Evolutionary conservation across 306 rosid species (phyloP).

Genomic region (Abrus pulchellus): DNA sequence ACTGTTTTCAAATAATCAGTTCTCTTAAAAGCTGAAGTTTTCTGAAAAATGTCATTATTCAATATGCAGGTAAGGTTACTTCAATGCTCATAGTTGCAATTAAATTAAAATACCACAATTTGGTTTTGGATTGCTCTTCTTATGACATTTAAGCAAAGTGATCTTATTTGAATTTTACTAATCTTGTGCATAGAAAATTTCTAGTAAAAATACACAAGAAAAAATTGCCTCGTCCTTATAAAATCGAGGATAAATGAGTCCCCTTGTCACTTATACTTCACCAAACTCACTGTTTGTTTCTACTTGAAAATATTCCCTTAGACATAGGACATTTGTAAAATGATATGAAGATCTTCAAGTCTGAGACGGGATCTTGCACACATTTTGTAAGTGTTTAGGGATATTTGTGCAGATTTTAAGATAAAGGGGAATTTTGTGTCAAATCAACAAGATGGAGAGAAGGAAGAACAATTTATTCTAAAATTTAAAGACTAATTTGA

Average conservation of each 20-base stretch:
- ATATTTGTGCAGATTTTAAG: conserved; percentile 8
- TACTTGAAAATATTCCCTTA: neutral
- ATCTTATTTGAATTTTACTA: conserved; percentile 9
- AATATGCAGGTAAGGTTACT: neutral
- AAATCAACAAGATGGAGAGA: neutral
- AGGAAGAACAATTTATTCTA: neutral
- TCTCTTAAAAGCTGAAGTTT: neutral
- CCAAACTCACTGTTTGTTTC: neutral
- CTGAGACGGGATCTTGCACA: neutral
- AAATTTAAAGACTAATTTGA: neutral
- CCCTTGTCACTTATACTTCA: neutral
- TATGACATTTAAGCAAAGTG: conserved; percentile 1
- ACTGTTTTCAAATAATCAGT: neutral
- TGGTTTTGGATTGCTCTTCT: neutral
- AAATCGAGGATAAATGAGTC: neutral
- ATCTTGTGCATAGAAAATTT: neutral
- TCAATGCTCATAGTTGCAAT: neutral
- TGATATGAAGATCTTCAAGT: neutral
- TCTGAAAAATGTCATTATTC: neutral
- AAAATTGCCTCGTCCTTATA: neutral
- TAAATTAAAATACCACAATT: neutral
- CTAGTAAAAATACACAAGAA: neutral
- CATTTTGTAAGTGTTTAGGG: neutral
- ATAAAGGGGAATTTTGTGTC: neutral
- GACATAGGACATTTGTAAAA: neutral